Base-by-base conservation (phyloP, 2,329 filamentous ascomycete species). In the Scedosporium aurantiacum region DNA sequence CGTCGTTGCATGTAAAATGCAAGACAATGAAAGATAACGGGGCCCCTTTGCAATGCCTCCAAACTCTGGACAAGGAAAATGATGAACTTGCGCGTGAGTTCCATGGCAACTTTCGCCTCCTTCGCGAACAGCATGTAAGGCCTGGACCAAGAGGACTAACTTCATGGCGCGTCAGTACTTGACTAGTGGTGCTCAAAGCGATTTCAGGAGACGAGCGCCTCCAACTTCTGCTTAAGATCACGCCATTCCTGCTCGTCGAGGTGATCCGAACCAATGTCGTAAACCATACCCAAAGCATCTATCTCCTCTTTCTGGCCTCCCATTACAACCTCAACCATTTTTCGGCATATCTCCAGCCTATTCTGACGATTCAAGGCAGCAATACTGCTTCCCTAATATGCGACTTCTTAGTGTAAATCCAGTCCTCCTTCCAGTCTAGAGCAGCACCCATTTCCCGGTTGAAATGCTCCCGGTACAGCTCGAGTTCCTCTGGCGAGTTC, bases 401-500 rank as follows among this genome's bases (percentile, higher is more conserved):
- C 3, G 52, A 56, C 25, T 56, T 56, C n/a, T 6, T 14, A 23
- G 21, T 5, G 21, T 28, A 27, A 4, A 8, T 14, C 21, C 21
- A 25, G 12, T 6, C 25, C 3, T 28, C 10, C 28, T 4, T 16
- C 5, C 5, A 27, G 14, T 28, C 25, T 27, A 56, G 21, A 2
- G 25, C 25, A 5, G 21, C n/a, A 16, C 52, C 12, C 21, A 56
- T 27, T 10, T 56, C 5, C 3, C 28, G 52, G 21, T 56, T 32
- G 25, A 27, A 56, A 56, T 27, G 28, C n/a, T 18, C 6, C 25
- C 52, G 23, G 12, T 56, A 56, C 12, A 18, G 47, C 45, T 63
- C 57, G 8, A 63, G 27, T 45, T 41, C 21, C 43, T 63, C 50
- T 37, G 63, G 64, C 18, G 64, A 62, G 43, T 65, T 61, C 54